Conservation (phyloP, 352 stramenopile species). For the Phytophthora megakarya region DNA sequence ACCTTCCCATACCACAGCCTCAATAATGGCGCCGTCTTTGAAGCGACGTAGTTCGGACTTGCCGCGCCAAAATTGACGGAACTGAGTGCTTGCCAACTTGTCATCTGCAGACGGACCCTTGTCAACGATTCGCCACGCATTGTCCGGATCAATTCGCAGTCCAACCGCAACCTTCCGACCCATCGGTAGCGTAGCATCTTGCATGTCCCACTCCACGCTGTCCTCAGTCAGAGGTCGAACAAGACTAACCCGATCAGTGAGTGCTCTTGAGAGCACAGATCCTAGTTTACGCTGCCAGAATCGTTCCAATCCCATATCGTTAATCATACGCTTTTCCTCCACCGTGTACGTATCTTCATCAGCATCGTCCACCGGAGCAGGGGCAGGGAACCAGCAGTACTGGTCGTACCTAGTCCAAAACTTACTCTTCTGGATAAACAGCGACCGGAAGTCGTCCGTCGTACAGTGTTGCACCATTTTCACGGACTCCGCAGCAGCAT, state of each 20-base stretch:
- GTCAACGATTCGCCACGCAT: conserved; percentile 86
- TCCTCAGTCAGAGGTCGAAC: conserved; percentile 58
- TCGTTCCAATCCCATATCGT: conserved; percentile 74
- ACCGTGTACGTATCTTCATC: conserved; percentile 66
- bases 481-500: conserved; percentile 61
- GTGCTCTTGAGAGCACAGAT: conserved; percentile 49
- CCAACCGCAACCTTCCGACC: conserved; percentile 76
- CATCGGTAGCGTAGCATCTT: conserved; percentile 41
- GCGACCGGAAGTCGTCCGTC: conserved; percentile 73
- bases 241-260: conserved; percentile 72
- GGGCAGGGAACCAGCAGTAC: conserved; percentile 81
- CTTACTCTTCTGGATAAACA: conserved; percentile 84
- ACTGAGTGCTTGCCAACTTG: conserved; percentile 61
- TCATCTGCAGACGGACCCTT: conserved; percentile 90
- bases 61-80: conserved; percentile 89
- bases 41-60: conserved; percentile 91
- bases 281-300: conserved; percentile 71
- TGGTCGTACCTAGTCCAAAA: conserved; percentile 89
- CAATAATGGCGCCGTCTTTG: conserved; percentile 89
- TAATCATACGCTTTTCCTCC: conserved; percentile 73
- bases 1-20: conserved; percentile 90
- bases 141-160: conserved; percentile 77
- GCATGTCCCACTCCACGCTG: conserved; percentile 57
- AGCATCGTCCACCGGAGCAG: conserved; percentile 52
- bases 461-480: conserved; percentile 66